Conservation (phyloP, 805 yeast species). For the Schwanniomyces vanrijiae region DNA sequence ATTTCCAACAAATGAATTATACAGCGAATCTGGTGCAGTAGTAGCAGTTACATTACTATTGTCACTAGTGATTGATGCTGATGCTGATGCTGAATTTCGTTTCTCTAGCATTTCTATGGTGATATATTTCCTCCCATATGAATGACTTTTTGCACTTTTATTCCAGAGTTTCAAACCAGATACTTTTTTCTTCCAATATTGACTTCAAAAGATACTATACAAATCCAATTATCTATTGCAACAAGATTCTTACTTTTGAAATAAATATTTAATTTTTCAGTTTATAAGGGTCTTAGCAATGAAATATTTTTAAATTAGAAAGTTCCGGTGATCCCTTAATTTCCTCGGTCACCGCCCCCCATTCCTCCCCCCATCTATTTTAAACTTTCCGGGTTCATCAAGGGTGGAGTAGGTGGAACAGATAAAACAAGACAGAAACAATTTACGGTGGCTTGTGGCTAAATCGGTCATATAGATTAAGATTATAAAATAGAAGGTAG, state of each 20-base stretch:
- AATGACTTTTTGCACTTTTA: not conserved
- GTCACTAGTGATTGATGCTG: not conserved
- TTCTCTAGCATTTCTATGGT: not conserved
- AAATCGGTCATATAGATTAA: too few relatives aligned
- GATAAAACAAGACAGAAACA: not conserved
- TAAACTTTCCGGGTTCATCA: not conserved
- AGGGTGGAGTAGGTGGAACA: not conserved
- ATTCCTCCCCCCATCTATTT: too few relatives aligned
- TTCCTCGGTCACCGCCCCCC: not conserved
- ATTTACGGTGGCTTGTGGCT: too few relatives aligned
- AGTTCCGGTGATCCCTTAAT: not conserved
- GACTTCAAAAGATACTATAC: not conserved
- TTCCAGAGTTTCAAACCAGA: not conserved
- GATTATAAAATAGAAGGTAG: too few relatives aligned
- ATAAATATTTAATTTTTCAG: not conserved
- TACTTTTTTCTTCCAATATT: not conserved
- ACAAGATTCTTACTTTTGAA: not conserved
- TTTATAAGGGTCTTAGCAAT: not conserved
- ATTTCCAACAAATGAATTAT: conserved; percentile 38
- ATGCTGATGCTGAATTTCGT: not conserved
- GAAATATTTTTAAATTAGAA: not conserved
- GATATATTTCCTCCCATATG: not conserved
- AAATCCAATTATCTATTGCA: not conserved
- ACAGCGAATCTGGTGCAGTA: not conserved
- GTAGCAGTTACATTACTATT: not conserved